phyloP scores from a whole-genome alignment of 1,139 yeast genomes.

The Blastobotrys apis region DNA sequence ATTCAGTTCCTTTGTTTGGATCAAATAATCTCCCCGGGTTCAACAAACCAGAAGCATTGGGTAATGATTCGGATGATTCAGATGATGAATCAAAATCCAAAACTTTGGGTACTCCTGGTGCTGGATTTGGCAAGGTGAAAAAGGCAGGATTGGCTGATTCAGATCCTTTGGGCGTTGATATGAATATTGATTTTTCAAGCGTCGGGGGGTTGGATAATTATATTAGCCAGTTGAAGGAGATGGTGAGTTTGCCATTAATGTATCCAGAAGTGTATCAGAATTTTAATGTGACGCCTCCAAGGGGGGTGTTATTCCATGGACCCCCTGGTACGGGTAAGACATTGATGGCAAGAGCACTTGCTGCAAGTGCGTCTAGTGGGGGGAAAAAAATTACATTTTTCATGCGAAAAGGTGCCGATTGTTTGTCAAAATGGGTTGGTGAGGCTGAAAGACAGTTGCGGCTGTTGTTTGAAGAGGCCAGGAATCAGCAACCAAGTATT shows the following conservation, averaged over 20 bases:
- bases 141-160: slow-evolving; percentile 80
- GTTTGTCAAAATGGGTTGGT: slow-evolving; percentile 97
- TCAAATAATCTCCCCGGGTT: slow-evolving; percentile 69
- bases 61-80: slow-evolving; percentile 37
- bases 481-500: slow-evolving; percentile 91
- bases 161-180: slow-evolving; percentile 92
- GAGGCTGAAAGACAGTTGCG: slow-evolving; percentile 96
- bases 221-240: slow-evolving; percentile 88
- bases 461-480: slow-evolving; percentile 89
- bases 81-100: slow-evolving; percentile 43
- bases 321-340: slow-evolving; percentile 99
- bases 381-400: slow-evolving; percentile 84
- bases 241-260: slow-evolving; percentile 89
- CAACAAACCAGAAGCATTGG: slow-evolving; percentile 10
- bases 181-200: slow-evolving; percentile 82
- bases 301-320: slow-evolving; percentile 97
- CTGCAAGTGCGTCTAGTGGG: slow-evolving; percentile 84
- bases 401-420: slow-evolving; percentile 98
- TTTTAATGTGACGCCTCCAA: slow-evolving; percentile 90
- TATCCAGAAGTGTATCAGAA: slow-evolving; percentile 92
- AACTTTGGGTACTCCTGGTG: slow-evolving; percentile 41
- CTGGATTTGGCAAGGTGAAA: slow-evolving; percentile 35
- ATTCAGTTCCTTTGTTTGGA: slow-evolving; percentile 98
- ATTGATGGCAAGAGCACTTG: slow-evolving; percentile 94
- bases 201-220: slow-evolving; percentile 93